These are phyloP conservation scores for Brassica balearica DNA, from an alignment of 441 rosid genomes.

Conservation along the genomic window DNA sequence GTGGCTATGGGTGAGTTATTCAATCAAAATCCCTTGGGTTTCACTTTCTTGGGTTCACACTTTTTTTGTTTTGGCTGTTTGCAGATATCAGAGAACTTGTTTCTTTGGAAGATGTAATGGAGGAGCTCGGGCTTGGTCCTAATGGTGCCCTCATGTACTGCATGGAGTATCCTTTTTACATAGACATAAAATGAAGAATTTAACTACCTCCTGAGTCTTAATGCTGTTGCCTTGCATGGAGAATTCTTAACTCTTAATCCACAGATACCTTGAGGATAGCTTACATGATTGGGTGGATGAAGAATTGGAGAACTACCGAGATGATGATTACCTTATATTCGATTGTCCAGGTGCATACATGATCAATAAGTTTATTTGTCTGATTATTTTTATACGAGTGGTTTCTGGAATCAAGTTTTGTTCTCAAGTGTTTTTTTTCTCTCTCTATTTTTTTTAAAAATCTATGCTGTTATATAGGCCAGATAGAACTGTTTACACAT, in stretches of 20 bases:
- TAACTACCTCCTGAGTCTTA: background rate
- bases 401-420: too few species aligned
- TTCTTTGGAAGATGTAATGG: conserved; percentile 93
- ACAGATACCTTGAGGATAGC: conserved; percentile 80
- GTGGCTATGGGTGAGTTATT: conserved; percentile 73
- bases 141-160: conserved; percentile 85
- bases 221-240: background rate
- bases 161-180: conserved; percentile 73
- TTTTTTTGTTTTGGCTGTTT: background rate
- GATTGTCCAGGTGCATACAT: conserved; percentile 83
- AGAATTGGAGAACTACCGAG: conserved; percentile 85
- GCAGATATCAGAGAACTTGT: conserved; percentile 88
- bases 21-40: too few species aligned
- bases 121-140: conserved; percentile 87
- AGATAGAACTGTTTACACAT: conserved; percentile 93
- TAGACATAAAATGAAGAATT: background rate
- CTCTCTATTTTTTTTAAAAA: background rate
- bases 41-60: conserved; percentile 14
- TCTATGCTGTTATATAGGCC: conserved; percentile 54
- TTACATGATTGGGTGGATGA: conserved; percentile 86
- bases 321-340: conserved; percentile 62
- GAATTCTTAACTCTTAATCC: conserved; percentile 36
- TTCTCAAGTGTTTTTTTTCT: background rate
- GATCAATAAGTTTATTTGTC: conserved; percentile 16
- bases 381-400: background rate